Evolutionary conservation across 768 basidiomycete genomes (phyloP), one percentile per base, ranked within the genome.

Genomic region (Pholiota conissans): DNA sequence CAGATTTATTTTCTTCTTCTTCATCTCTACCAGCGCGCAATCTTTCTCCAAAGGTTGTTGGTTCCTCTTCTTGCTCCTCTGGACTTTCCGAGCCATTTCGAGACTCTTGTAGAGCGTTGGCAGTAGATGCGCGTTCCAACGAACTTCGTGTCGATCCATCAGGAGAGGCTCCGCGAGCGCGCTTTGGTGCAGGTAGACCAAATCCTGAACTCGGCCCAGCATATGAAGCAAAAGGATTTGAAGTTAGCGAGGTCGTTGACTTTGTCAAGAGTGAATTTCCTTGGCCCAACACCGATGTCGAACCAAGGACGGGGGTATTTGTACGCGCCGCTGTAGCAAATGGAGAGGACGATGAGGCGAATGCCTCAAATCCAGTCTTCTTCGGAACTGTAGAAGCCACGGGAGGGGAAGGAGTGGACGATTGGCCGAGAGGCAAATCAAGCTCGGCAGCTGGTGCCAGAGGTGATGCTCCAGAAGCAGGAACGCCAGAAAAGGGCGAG

Each of bases 171-270:
- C 80, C 80, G 46, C 84, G 76, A 7, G 79, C 79, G 26, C 85
- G 82, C 68, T 86, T 89, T 46, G 77, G 73, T 27, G 71, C 72
- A 13, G 86, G 80, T 4, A 78, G 67, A 16, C 75, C 73, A 60
- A 87, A 84, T 34, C 78, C 74, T 55, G 85, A 81, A 22, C 72
- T 73, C 0, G 81, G 76, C 6, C 75, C 71, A 3, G 82, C 80
- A 68, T 89, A 90, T 13, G 83, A 79, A 7, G 83, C 81, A 64
- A 90, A 90, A 11, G 84, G 83, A 58, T 71, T 84, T 9, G 75
- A 63, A 39, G 73, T 78, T 40, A 68, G 47, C 52, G 74, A 69
- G 2, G 81, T 68, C 39, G 71, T 76, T 20, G 71, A 68, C 29
- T 79, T 79, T 61, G 78, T 78, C 16, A 78, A 65, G 2, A 88